Evolutionary conservation across 257 asterid species (phyloP).

Genomic region (Solanum virginianum): DNA sequence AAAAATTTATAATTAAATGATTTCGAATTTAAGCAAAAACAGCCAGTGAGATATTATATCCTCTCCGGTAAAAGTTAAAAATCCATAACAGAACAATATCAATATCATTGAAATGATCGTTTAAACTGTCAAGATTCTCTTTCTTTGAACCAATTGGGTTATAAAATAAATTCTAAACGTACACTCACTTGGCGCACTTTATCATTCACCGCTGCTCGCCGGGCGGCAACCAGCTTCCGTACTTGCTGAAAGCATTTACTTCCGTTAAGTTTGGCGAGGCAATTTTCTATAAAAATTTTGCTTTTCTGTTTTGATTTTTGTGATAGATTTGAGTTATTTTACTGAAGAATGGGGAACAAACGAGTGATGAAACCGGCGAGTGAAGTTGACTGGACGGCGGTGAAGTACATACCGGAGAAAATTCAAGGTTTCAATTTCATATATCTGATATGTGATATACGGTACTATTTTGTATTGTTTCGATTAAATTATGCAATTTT

Average conservation of each 20-base stretch:
- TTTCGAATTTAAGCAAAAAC: too few relatives aligned
- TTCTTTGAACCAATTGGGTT: background rate
- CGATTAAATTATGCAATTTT: background rate
- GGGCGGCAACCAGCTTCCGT: background rate
- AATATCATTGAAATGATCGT: too few relatives aligned
- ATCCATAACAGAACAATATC: too few relatives aligned
- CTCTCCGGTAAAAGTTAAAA: too few relatives aligned
- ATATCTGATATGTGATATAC: background rate
- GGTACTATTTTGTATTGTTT: background rate
- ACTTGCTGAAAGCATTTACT: background rate
- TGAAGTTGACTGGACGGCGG: conserved; percentile 61
- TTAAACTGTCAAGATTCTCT: too few relatives aligned
- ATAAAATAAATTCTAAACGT: background rate
- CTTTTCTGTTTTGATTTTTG: background rate
- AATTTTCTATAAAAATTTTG: background rate
- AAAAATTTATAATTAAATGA: too few relatives aligned
- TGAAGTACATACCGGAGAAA: conserved; percentile 40
- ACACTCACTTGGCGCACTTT: background rate
- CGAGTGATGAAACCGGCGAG: conserved; percentile 63
- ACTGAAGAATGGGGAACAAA: conserved; percentile 50
- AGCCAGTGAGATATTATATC: too few relatives aligned
- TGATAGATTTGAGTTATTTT: background rate
- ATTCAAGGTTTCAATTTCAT: conserved; percentile 41
- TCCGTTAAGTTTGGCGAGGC: background rate
- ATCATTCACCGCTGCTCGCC: background rate